Conservation (phyloP, 805 yeast genomes). For the Metschnikowia dekortorum region DNA sequence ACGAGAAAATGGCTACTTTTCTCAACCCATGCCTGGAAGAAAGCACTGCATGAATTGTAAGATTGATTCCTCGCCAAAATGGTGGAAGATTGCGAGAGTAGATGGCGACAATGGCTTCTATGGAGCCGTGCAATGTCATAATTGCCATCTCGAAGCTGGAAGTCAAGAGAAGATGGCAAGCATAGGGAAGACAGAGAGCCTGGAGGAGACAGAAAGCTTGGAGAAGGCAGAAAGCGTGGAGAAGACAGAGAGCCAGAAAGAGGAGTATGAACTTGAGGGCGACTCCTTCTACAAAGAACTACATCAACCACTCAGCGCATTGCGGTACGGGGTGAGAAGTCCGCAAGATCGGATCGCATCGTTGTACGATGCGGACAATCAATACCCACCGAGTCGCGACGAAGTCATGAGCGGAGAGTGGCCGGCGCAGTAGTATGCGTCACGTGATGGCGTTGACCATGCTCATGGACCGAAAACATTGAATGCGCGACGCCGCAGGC, state of each 20-base stretch:
- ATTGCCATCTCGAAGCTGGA: slow-evolving; percentile 22
- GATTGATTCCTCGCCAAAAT: slow-evolving; percentile 30
- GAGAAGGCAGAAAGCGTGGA: background rate
- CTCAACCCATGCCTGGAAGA: background rate
- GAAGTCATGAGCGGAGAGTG: background rate
- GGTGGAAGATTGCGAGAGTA: slow-evolving; percentile 25
- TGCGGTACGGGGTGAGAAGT: slow-evolving; percentile 27
- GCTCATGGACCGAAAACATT: background rate
- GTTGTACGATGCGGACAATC: background rate
- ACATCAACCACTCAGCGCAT: slow-evolving; percentile 29
- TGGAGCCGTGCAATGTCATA: slow-evolving; percentile 23
- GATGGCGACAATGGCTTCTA: background rate
- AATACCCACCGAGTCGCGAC: background rate
- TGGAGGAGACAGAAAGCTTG: background rate
- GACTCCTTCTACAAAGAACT: slow-evolving; percentile 16
- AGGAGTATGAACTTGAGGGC: slow-evolving; percentile 13
- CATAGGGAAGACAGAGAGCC: slow-evolving; percentile 7
- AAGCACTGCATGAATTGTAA: slow-evolving; percentile 21
- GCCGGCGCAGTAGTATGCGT: background rate
- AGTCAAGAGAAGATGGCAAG: background rate
- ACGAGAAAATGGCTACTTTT: slow-evolving; percentile 1
- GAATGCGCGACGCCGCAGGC: background rate
- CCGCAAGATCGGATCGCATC: slow-evolving; percentile 7
- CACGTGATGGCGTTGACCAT: background rate
- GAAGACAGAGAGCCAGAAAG: slow-evolving; percentile 5